These are phyloP conservation scores for Dunaliella primolecta DNA, from an alignment of 139 green algal genomes.

Conservation along the genomic window DNA sequence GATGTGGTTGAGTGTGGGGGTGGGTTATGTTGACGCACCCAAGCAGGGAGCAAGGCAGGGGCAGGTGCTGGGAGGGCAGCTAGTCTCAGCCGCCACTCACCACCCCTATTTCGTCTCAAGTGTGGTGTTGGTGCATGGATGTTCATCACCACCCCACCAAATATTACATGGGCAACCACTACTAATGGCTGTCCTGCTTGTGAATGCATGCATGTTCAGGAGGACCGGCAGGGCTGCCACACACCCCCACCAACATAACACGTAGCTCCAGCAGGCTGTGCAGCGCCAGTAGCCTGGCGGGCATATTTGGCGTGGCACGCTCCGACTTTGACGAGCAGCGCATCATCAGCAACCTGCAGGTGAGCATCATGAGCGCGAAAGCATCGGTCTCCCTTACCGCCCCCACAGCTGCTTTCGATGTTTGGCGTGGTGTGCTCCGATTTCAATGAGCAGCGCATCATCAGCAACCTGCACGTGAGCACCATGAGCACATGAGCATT, in stretches of 20 bases:
- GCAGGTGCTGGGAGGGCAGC: not conserved
- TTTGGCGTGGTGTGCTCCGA: conserved; percentile 28
- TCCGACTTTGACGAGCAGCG: conserved; percentile 71
- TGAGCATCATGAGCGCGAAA: not conserved
- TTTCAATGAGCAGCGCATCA: conserved; percentile 66
- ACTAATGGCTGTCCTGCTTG: too few species aligned
- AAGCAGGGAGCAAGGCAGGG: not conserved
- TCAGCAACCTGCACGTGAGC: conserved; percentile 14
- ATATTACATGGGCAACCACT: too few species aligned
- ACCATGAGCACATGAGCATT: too few species aligned
- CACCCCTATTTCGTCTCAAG: not conserved
- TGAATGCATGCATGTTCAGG: too few species aligned
- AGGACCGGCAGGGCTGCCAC: not conserved
- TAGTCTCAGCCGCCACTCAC: not conserved
- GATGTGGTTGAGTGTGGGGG: too few species aligned
- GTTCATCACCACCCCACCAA: too few species aligned
- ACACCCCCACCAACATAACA: not conserved
- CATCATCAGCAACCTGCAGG: conserved; percentile 21
- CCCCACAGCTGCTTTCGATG: too few species aligned
- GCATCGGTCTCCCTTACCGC: not conserved
- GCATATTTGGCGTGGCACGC: conserved; percentile 8
- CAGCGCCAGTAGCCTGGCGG: not conserved
- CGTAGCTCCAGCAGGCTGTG: not conserved
- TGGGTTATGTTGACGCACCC: too few species aligned
- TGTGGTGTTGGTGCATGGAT: too few species aligned